Percentiles rank a stretch among this genome's conserved stretches.
These are phyloP conservation scores for Trichoderma sp. DNA, from an alignment of 2,329 filamentous ascomycete genomes.

Conservation along the genomic window DNA sequence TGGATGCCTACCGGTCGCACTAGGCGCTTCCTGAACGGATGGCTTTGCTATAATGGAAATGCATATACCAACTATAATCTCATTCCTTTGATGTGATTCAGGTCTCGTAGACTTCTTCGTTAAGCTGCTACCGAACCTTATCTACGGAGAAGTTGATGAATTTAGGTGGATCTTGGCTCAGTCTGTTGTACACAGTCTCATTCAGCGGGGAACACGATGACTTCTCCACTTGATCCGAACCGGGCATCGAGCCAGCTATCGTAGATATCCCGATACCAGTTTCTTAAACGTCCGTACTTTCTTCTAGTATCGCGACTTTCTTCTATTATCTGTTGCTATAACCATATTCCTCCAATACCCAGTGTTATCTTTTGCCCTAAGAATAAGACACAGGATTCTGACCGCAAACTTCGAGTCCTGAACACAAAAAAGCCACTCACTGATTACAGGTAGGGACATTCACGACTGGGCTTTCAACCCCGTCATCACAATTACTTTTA, in stretches of 20 bases:
- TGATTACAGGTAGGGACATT: neutral
- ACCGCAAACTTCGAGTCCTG: neutral
- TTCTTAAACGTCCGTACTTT: neutral
- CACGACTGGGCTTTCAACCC: neutral
- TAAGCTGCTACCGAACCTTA: neutral
- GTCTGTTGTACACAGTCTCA: neutral
- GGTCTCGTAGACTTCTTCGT: neutral
- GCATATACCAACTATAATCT: neutral
- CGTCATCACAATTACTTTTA: neutral
- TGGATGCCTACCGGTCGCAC: neutral
- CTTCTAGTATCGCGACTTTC: too few relatives aligned
- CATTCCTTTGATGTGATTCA: neutral
- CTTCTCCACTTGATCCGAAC: neutral
- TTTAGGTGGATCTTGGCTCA: neutral
- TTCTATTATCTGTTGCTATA: too few relatives aligned
- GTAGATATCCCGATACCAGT: neutral
- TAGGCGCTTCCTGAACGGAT: neutral
- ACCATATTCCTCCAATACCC: neutral
- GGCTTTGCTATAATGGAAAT: neutral
- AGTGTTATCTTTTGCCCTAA: too few relatives aligned
- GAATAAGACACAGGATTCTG: neutral
- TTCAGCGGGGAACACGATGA: neutral
- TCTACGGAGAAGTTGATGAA: neutral
- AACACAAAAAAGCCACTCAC: neutral
- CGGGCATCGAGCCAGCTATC: neutral